Percentiles rank a stretch among this genome's conserved stretches.
Conservation (phyloP, 495 filamentous ascomycete genomes). For the Physcia stellaris region DNA sequence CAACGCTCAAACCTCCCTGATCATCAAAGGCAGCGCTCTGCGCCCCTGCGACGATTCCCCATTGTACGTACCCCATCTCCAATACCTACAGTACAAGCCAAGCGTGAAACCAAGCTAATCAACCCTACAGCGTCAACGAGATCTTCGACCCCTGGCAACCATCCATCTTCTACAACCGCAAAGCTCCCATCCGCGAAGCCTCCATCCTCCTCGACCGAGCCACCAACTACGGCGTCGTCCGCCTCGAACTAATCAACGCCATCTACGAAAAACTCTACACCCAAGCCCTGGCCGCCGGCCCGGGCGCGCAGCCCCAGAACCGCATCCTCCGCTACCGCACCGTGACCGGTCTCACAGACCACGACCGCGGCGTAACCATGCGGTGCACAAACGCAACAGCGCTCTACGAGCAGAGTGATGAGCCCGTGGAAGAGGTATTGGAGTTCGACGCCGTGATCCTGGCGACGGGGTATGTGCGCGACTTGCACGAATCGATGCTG, state of each 20-base stretch:
- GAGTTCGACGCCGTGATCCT: constrained; percentile 70
- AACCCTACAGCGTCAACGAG: constrained; percentile 67
- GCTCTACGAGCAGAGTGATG: constrained; percentile 17
- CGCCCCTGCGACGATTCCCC: constrained; percentile 89
- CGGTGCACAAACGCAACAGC: constrained; percentile 15
- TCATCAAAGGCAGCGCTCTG: constrained; percentile 67
- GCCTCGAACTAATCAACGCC: constrained; percentile 70
- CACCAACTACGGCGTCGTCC: constrained; percentile 92
- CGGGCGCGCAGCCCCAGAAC: constrained; percentile 65
- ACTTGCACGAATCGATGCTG: constrained; percentile 68
- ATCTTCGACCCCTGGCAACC: constrained; percentile 83
- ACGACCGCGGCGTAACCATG: constrained; percentile 17
- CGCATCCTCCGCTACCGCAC: constrained; percentile 58
- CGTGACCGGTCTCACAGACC: constrained; percentile 43
- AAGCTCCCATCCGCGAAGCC: constrained; percentile 43
- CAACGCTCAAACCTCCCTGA: constrained; percentile 58
- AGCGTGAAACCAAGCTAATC: constrained; percentile 13
- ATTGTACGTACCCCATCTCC: constrained; percentile 46
- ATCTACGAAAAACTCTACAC: constrained; percentile 77
- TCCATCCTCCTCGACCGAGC: constrained; percentile 50
- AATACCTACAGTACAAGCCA: constrained; percentile 1
- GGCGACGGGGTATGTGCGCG: constrained; percentile 75
- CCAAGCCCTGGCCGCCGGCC: constrained; percentile 56
- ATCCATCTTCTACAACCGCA: constrained; percentile 54
- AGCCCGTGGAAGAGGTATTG: constrained; percentile 22